A percentile compares a stretch with the other conserved stretches of the same genome.
Evolutionary conservation across 176 grass and related monocot species (phyloP).

Genomic region (Musa acuminata): DNA sequence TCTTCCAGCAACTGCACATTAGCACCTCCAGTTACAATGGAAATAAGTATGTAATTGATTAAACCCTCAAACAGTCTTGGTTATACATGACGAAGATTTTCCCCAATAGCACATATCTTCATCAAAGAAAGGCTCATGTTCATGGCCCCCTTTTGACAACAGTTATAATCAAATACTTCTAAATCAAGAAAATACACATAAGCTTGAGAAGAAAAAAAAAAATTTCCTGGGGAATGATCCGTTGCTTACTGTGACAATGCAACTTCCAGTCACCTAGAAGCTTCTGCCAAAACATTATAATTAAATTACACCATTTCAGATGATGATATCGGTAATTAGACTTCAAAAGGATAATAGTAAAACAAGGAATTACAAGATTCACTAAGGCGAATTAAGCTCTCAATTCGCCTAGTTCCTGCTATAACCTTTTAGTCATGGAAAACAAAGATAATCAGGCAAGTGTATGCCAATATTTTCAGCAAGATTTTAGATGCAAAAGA

Average conservation of each 20-base stretch:
- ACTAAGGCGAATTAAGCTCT: constrained; percentile 88
- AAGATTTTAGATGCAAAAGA: constrained; percentile 2
- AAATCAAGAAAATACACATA: not conserved
- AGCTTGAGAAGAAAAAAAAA: not conserved
- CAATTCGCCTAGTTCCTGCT: constrained; percentile 75
- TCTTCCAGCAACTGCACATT: constrained; percentile 67
- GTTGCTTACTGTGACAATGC: constrained; percentile 84
- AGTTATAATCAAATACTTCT: not conserved
- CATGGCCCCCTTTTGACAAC: constrained; percentile 55
- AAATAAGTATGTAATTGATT: too few species aligned
- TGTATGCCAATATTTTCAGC: not conserved
- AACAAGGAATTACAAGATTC: constrained; percentile 28
- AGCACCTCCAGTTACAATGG: constrained; percentile 32
- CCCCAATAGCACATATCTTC: constrained; percentile 78
- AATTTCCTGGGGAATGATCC: constrained; percentile 64
- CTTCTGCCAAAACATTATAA: constrained; percentile 44
- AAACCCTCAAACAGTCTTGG: too few species aligned
- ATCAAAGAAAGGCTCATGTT: constrained; percentile 96
- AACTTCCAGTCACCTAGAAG: constrained; percentile 82
- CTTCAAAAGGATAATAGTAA: not conserved
- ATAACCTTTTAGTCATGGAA: constrained; percentile 59
- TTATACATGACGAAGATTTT: constrained; percentile 4
- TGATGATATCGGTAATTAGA: not conserved
- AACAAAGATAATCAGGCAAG: not conserved
- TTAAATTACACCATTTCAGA: not conserved